Percentiles rank a stretch among this genome's conserved stretches.
These are phyloP conservation scores for Rubroshorea leprosula DNA, from an alignment of 345 rosid genomes.

Conservation along the genomic window DNA sequence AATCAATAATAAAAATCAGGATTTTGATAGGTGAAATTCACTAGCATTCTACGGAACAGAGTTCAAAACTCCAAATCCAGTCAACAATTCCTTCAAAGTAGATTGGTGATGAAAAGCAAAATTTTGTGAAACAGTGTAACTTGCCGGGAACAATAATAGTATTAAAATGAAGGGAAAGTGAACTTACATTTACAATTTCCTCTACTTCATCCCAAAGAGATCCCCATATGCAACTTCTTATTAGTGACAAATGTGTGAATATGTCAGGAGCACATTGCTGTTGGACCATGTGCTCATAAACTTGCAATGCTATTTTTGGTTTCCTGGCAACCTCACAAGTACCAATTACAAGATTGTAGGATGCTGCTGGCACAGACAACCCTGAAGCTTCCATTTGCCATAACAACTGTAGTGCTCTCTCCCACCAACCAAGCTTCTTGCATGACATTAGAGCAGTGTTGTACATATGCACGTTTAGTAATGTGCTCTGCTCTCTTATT, in stretches of 20 bases:
- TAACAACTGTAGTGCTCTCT: conserved; percentile 64
- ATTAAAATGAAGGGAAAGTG: background rate
- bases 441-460: conserved; percentile 65
- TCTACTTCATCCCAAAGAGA: conserved; percentile 68
- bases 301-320: conserved; percentile 63
- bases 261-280: conserved; percentile 47
- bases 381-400: conserved; percentile 70
- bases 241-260: conserved; percentile 57
- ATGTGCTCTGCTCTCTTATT: conserved; percentile 31
- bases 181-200: conserved; percentile 51
- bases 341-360: conserved; percentile 60
- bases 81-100: background rate
- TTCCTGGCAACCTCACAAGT: conserved; percentile 68
- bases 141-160: too few relatives aligned
- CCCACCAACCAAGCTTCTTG: conserved; percentile 72
- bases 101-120: background rate
- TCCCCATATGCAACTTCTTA: conserved; percentile 77
- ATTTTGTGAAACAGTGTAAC: too few relatives aligned
- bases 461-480: conserved; percentile 44
- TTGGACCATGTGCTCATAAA: conserved; percentile 64
- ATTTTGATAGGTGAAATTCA: too few relatives aligned
- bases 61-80: too few relatives aligned
- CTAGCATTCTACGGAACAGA: too few relatives aligned
- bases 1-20: too few relatives aligned
- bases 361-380: conserved; percentile 37